A percentile compares a stretch with the other conserved stretches of the same genome.
These are phyloP conservation scores for Cetradonia linearis DNA, from an alignment of 495 filamentous ascomycete genomes.

Conservation along the genomic window DNA sequence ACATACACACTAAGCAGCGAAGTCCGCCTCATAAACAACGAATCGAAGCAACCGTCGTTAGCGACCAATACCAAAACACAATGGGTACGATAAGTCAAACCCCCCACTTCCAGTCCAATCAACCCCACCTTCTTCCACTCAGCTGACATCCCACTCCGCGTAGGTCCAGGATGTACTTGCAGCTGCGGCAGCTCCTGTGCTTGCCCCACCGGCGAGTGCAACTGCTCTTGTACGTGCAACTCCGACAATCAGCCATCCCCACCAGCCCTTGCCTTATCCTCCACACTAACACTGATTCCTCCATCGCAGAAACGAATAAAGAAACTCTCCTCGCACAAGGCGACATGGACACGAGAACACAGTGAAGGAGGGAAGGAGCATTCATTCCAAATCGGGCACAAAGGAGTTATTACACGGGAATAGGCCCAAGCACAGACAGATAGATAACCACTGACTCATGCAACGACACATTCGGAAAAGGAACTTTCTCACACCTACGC, in stretches of 20 bases:
- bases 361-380: too few relatives aligned
- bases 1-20: not conserved
- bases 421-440: too few relatives aligned
- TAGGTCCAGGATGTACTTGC: conserved; percentile 26
- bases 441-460: too few relatives aligned
- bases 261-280: not conserved
- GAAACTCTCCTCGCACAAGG: not conserved
- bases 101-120: not conserved
- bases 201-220: conserved; percentile 24
- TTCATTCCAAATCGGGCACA: too few relatives aligned
- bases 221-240: conserved; percentile 20
- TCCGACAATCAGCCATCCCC: not conserved
- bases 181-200: conserved; percentile 23
- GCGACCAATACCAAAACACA: not conserved
- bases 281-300: not conserved
- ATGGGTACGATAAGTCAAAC: conserved; percentile 12
- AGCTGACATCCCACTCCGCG: not conserved
- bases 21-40: not conserved
- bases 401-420: too few relatives aligned
- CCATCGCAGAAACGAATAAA: not conserved
- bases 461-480: too few relatives aligned
- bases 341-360: too few relatives aligned
- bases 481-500: too few relatives aligned
- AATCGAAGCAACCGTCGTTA: not conserved
- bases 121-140: not conserved